Base-by-base conservation (phyloP, 257 asterid genomes). In the Capsicum rhomboideum region DNA sequence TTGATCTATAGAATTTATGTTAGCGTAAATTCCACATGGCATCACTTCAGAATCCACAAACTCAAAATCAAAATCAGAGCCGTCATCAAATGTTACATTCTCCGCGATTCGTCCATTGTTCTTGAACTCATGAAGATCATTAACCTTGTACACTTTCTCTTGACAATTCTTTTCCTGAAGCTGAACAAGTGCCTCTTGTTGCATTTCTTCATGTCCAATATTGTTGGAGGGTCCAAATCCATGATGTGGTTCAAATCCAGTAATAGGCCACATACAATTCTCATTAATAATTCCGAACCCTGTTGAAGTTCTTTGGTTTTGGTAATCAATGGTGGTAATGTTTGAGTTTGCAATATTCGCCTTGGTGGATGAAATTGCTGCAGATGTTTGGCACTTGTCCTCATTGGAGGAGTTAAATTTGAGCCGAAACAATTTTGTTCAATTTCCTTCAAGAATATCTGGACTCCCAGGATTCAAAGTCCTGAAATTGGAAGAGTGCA, bases 21-120 rank as follows among this genome's bases (percentile, higher is more conserved):
- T 83, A 64, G 88, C 86, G 61, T 80, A 90, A 68, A 84, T 61
- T 63, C 86, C 93, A 49, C 91, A 89, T 74, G 91, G 84, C 85
- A 88, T 61, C 10, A 91, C 82, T 82, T 87, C 88, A 75, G 93
- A 88, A 83, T 93, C 91, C 86, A 91, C 78, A 84, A 91, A 94
- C 84, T 88, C 94, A 63, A 92, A 93, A 79, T 90, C 94, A 49
- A 90, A 89, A 84, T 84, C 83, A 85, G 91, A 50, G 44, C 67
- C 49, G 18, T 90, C 91, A 20, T 90, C 91, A 54, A 89, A 90
- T 26, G 87, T 49, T 49, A 46, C 77, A 37, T 61, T 88, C 61
- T 21, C 89, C 40, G 46, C 40, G 50, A 63, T 81, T 66, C 40
- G 86, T 79, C 42, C 87, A 26, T 44, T 75, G 4, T 72, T 56